Evolutionary conservation across 768 basidiomycete species (phyloP), one percentile per base, ranked within the genome.

Genomic region (Postia placenta): DNA sequence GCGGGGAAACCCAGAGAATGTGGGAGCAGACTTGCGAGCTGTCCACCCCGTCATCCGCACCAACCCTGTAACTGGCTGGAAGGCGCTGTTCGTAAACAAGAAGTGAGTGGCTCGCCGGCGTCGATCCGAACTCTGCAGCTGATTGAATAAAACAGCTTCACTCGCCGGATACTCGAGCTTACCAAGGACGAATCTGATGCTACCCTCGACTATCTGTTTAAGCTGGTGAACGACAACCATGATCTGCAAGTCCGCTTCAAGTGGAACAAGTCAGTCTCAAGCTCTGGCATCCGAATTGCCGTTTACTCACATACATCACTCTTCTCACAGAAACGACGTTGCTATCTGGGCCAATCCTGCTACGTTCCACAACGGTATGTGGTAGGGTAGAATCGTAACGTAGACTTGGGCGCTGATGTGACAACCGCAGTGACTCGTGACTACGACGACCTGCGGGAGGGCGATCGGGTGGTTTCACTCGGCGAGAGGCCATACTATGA

Each of bases 311-410:
- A 17, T 39, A 39, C 19, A 7, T 7, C 15, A 15, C 30, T 33
- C 30, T 33, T 33, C 9, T 22, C 11, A 11, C 17, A 42, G 42
- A 23, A 73, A 79, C 56, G 75, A 75, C 47, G 58, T 81, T 22
- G 81, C 81, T 0, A 78, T 83, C 56, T 83, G 80, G 81, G 79
- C 80, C 48, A 83, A 83, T 57, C 62, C 79, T 37, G 65, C 69
- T 12, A 75, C 74, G 0, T 72, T 68, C 62, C 77, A 79, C 53
- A 76, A 64, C 28, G 64, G 63, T 20, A 65, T 61, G 58, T 60
- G 6, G 17, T 22, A 22, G 15, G 20, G 17, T 6, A 6, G 7
- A 35, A 9, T 22, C 17, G 27, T 27, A 50, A 19, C 38, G 22
- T 15, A 14, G 33, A 27, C 1, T 24, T 1, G 4, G 33, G 41